Percentiles rank a stretch among this genome's conserved stretches.
Conservation (phyloP, 768 basidiomycete species). For the Termitomyces heimii region DNA sequence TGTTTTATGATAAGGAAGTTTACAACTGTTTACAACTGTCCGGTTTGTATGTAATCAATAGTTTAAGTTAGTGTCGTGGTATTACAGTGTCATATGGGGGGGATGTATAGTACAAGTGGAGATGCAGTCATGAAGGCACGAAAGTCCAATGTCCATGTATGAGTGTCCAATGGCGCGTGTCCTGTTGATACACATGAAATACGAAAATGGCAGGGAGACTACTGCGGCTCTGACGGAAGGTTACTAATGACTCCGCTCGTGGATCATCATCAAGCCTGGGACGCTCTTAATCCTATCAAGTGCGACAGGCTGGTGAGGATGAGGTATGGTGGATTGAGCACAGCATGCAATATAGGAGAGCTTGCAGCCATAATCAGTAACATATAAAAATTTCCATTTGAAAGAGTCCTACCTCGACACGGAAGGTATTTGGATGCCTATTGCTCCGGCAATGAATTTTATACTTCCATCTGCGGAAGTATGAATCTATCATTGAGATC, state of each 20-base stretch:
- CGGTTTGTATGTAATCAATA: neutral
- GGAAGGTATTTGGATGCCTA: conserved; percentile 35
- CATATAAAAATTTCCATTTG: neutral
- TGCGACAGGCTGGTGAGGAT: conserved; percentile 59
- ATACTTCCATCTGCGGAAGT: conserved; percentile 52
- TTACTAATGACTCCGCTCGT: conserved; percentile 32
- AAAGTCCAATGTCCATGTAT: too few relatives aligned
- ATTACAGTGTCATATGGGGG: neutral
- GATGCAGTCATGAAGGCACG: neutral
- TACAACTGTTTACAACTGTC: neutral
- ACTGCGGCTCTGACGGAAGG: neutral
- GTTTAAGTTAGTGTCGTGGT: neutral
- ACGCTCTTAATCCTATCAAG: conserved; percentile 55
- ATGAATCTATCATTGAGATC: conserved; percentile 3
- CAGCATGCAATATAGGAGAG: conserved; percentile 59
- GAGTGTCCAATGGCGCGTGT: neutral
- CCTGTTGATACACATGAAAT: neutral
- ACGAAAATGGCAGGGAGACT: neutral
- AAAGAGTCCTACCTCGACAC: conserved; percentile 47
- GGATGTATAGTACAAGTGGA: neutral
- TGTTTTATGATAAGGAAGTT: neutral
- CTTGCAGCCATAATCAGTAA: conserved; percentile 25
- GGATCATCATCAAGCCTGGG: conserved; percentile 73
- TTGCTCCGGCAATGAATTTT: conserved; percentile 51
- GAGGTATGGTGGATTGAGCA: conserved; percentile 41